Evolutionary conservation across 305 asterid species (phyloP).

Genomic region (Fraxinus baroniana): DNA sequence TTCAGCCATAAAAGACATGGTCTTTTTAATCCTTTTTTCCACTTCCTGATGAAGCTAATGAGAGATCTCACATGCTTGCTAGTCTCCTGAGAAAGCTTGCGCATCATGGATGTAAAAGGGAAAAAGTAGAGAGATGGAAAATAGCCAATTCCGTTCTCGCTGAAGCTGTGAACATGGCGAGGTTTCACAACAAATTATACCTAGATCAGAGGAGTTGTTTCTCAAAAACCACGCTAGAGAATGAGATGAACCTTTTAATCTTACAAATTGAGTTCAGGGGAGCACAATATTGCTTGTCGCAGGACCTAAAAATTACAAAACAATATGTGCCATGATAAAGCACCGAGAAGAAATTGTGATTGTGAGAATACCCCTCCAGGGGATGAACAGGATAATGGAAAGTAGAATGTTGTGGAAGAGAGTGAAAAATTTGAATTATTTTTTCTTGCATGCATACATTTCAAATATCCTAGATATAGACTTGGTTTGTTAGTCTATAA

Average conservation of each 20-base stretch:
- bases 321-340: background rate
- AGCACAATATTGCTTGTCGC: background rate
- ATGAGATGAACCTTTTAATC: background rate
- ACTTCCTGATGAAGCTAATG: background rate
- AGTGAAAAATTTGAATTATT: background rate
- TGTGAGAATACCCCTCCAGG: slow-evolving; percentile 1
- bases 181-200: background rate
- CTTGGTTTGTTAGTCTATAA: slow-evolving; percentile 4
- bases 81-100: background rate
- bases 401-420: background rate
- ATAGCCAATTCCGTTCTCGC: background rate
- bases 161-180: background rate
- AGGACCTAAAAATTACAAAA: background rate
- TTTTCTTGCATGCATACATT: background rate
- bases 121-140: background rate
- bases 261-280: background rate
- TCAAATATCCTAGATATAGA: background rate
- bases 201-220: background rate
- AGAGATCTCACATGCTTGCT: background rate
- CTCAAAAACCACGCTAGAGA: background rate
- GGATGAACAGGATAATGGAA: background rate
- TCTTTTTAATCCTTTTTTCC: background rate
- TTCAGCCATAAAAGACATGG: background rate
- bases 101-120: background rate
- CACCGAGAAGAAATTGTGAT: slow-evolving; percentile 2